Base-by-base conservation (phyloP, 208 protist species). In the Cochliopodium minus region DNA sequence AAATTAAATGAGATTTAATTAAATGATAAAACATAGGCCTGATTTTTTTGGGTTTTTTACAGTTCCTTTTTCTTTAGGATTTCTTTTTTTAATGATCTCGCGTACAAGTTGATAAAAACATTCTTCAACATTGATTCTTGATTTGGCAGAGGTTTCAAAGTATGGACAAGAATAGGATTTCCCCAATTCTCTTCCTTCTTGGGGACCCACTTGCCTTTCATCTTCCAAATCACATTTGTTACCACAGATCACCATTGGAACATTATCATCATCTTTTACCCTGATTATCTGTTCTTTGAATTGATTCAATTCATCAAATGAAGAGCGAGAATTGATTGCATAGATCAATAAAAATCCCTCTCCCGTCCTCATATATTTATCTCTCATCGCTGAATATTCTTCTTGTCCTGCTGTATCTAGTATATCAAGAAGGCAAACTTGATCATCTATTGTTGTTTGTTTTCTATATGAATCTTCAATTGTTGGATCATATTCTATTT, bases 391-490 rank as follows among this genome's bases (percentile, higher is more conserved):
- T 11, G 43, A 56, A 38, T 66, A 79, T 20, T 77, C 65, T 46
- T 71, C 71, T 53, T 78, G 43, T 13, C 78, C 78, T 0, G 78
- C 79, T n/a, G 78, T 85, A 64, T 85, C 78, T 11, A 85, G 28
- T 51, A 85, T 81, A 46, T 85, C 72, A 15, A 88, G 62, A 20
- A 72, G 53, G 9, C 64, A 64, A 5, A 45, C 38, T 15, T 17
- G 2, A 15, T 73, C 43, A 70, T 85, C 69, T 23, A 88, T 64
- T 25, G 39, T 59, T 4, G 79, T 59, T 32, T 71, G 45, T 42
- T 82, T 77, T 17, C 68, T 50, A 57, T 81, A 84, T 30, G 59
- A 66, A 49, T 84, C 78, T 47, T 78, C 76, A 57, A 81, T 79
- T 3, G 76, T 81, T n/a, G 76, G 73, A 60, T 81, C 73, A 45